Conservation (phyloP, 495 filamentous ascomycete species). For the Aspergillus conjunctus region DNA sequence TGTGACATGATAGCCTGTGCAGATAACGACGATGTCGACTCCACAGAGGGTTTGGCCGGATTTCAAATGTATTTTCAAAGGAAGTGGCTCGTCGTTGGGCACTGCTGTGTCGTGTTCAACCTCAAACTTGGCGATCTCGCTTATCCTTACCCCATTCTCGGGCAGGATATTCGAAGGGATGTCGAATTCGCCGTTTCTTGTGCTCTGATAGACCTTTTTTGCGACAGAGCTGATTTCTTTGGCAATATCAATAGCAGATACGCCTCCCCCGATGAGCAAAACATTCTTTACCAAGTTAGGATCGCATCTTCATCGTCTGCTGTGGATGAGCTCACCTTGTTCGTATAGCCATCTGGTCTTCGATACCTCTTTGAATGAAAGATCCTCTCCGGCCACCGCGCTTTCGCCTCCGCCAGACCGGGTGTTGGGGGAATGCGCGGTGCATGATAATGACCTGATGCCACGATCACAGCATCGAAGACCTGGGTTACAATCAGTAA, state of each 20-base stretch:
- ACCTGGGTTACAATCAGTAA: conserved; percentile 28
- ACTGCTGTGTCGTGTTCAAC: conserved; percentile 29
- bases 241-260: conserved; percentile 63
- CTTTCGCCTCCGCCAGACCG: conserved; percentile 56
- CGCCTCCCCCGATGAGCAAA: conserved; percentile 61
- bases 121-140: conserved; percentile 44
- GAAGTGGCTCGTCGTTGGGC: conserved; percentile 39
- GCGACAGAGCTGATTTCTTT: conserved; percentile 55
- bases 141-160: conserved; percentile 48
- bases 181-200: conserved; percentile 59
- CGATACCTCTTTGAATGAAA: conserved; percentile 65
- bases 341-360: conserved; percentile 45
- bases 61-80: conserved; percentile 40
- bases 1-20: conserved; percentile 66
- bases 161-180: conserved; percentile 52
- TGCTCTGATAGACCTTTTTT: conserved; percentile 58
- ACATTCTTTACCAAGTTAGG: conserved; percentile 45
- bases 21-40: conserved; percentile 59
- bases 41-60: conserved; percentile 46
- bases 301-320: neutral
- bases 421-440: conserved; percentile 57
- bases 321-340: conserved; percentile 34
- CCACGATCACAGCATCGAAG: conserved; percentile 61
- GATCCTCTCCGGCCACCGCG: conserved; percentile 51
- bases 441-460: conserved; percentile 61